A percentile compares a stretch with the other conserved stretches of the same genome.
Evolutionary conservation across 2,329 filamentous ascomycete species (phyloP).

Genomic region (Alternaria sp.): DNA sequence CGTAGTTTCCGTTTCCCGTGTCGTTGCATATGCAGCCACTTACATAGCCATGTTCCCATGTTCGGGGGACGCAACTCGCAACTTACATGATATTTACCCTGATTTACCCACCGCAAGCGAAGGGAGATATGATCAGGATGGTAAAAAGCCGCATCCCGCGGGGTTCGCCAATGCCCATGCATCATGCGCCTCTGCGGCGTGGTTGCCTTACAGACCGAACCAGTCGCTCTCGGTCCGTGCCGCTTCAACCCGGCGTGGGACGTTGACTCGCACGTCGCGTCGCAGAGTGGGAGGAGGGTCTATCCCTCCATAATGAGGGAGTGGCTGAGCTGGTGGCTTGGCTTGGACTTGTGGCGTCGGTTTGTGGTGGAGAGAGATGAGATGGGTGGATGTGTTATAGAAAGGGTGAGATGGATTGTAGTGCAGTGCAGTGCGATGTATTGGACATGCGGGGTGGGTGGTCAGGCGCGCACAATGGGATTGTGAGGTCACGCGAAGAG

Average conservation of each 20-base stretch:
- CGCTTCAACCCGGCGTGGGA: background rate
- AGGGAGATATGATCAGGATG: background rate
- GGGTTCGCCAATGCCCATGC: background rate
- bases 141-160: background rate
- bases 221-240: background rate
- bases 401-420: background rate
- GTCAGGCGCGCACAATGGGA: background rate
- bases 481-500: background rate
- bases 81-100: background rate
- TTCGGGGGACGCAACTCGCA: no score
- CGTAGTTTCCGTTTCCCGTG: background rate
- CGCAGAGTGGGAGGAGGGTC: background rate
- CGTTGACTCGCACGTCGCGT: background rate
- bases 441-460: background rate
- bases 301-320: background rate
- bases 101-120: conserved; percentile 1
- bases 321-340: background rate
- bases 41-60: background rate
- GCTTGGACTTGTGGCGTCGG: background rate
- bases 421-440: background rate
- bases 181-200: conserved; percentile 12
- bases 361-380: background rate
- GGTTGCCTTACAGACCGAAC: background rate
- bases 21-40: background rate
- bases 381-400: background rate